Percentiles rank a stretch among this genome's conserved stretches.
These are phyloP conservation scores for Thelephora ganbajun DNA, from an alignment of 768 basidiomycete species.

Conservation along the genomic window DNA sequence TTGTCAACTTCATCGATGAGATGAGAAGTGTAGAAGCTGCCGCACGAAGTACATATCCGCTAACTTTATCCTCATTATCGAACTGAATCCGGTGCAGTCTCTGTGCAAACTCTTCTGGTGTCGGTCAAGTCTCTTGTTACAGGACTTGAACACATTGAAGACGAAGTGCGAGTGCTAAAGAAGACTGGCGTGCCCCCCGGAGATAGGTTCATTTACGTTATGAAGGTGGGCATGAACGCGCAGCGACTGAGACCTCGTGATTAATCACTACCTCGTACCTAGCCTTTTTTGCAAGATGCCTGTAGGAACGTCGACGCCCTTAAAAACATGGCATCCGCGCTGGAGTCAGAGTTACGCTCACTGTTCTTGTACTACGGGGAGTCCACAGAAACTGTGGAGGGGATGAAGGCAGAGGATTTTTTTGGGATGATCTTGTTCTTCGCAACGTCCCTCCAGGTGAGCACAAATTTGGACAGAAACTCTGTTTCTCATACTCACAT, in stretches of 20 bases:
- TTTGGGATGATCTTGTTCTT: conserved; percentile 67
- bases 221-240: conserved; percentile 37
- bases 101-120: conserved; percentile 49
- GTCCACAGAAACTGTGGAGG: conserved; percentile 43
- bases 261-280: background rate
- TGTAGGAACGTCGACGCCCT: conserved; percentile 48
- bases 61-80: background rate
- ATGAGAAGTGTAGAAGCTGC: conserved; percentile 73
- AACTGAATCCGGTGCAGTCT: conserved; percentile 32
- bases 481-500: background rate
- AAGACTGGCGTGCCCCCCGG: conserved; percentile 18
- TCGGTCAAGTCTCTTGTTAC: conserved; percentile 41
- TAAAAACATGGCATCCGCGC: conserved; percentile 36
- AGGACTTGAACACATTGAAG: conserved; percentile 42
- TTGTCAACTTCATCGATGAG: conserved; percentile 68
- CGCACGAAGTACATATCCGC: conserved; percentile 44
- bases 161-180: conserved; percentile 37
- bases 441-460: conserved; percentile 56
- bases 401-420: conserved; percentile 70
- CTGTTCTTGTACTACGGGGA: conserved; percentile 72
- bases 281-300: conserved; percentile 28
- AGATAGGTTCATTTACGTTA: conserved; percentile 54
- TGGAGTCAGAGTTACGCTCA: conserved; percentile 47
- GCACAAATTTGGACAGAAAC: conserved; percentile 5
- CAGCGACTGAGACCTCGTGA: background rate